Evolutionary conservation across 2,329 filamentous ascomycete genomes (phyloP), one percentile per base, ranked within the genome.

Genomic region (Ascochyta viciae-villosae): DNA sequence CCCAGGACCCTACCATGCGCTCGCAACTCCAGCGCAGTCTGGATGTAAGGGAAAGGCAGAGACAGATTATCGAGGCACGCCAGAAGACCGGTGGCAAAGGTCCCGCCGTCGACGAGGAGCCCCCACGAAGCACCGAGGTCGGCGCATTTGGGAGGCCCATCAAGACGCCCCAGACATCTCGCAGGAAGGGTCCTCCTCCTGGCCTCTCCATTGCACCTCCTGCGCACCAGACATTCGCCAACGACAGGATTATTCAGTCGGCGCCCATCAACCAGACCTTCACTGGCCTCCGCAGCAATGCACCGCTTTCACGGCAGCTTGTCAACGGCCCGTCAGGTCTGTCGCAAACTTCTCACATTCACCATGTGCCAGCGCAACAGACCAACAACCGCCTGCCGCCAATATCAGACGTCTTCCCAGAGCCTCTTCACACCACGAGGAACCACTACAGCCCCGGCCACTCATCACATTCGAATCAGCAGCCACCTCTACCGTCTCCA

Each of bases 241-340:
- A 92, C 70, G 95, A 99, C 81, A 86, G 95, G 66, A 92, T 98
- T 33, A 96, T 99, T 58, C 95, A 99, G 77, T 99, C 95, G 4
- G 95, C 95, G 7, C 95, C 95, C 15, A 84, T 99, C 23, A 89
- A 96, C 67, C 94, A 97, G 74, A 96, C 92, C 34, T 99, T 99
- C 74, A 97, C 95, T 7, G 93, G 94, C 57, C 87, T 95, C 57
- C 88, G 96, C 72, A 74, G 70, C 51, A 75, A 74, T 44, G 68
- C 73, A 5, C 89, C 90, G 0, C 78, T 91, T 55, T 91, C 89
- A 40, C 86, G 91, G 47, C 91, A 95, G 74, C 82, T 92, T 50
- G 84, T 87, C 66, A 93, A 94, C 72, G 91, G 93, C 60, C 89
- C 91, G 7, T 92, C 91, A 9, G 92, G 90, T 60, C 83, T 96